Conservation (phyloP, 441 rosid genomes). For the Bocquillonia castaneifolia region DNA sequence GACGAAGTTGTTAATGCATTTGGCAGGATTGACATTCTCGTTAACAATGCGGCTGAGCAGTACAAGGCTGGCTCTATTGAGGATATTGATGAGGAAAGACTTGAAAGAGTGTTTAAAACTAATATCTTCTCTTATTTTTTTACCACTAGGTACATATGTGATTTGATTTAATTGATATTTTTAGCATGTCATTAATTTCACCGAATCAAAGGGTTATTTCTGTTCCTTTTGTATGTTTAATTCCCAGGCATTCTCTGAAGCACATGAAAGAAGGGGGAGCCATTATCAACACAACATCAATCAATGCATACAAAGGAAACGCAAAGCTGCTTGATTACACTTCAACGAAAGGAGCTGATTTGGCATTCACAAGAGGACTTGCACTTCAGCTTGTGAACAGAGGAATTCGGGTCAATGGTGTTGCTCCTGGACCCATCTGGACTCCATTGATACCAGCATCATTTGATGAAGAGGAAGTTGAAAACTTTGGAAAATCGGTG, state of each 20-base stretch:
- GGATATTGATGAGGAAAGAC: constrained; percentile 50
- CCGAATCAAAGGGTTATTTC: too few species aligned
- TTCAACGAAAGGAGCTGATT: constrained; percentile 72
- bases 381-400: constrained; percentile 58
- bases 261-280: constrained; percentile 75
- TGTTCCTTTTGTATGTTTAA: too few species aligned
- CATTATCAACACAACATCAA: constrained; percentile 72
- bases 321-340: constrained; percentile 58
- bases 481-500: constrained; percentile 43
- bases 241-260: constrained; percentile 61
- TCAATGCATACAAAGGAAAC: constrained; percentile 59
- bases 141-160: constrained; percentile 23
- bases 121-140: constrained; percentile 54
- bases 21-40: constrained; percentile 47
- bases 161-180: too few species aligned
- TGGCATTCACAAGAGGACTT: constrained; percentile 65
- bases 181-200: too few species aligned
- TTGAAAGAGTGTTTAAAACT: constrained; percentile 49
- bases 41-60: constrained; percentile 59
- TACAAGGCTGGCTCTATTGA: constrained; percentile 34
- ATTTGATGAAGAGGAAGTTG: constrained; percentile 44
- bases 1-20: constrained; percentile 50
- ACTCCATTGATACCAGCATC: constrained; percentile 71
- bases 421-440: constrained; percentile 83
- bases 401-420: constrained; percentile 69